These are phyloP conservation scores for Paramecium tetraurelia DNA, from an alignment of 73 alveolate genomes.

Conservation along the genomic window DNA sequence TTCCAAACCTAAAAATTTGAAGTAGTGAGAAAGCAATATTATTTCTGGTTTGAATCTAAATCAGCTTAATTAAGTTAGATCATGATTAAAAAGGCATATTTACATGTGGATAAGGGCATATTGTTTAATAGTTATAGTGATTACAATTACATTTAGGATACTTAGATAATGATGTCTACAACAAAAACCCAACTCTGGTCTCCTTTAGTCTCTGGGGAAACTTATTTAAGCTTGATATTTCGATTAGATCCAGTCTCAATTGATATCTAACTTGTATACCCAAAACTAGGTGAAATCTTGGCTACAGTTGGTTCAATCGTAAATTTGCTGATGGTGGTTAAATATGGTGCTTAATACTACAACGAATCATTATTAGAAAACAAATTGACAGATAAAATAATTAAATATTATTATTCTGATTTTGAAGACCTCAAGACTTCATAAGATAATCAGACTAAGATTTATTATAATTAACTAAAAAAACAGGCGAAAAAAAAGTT, in stretches of 20 bases:
- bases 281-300: neutral
- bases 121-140: neutral
- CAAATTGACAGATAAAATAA: neutral
- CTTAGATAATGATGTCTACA: neutral
- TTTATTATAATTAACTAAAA: neutral
- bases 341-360: neutral
- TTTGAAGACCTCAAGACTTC: neutral
- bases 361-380: neutral
- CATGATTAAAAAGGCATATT: neutral
- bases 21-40: neutral
- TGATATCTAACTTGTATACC: neutral
- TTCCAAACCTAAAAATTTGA: neutral
- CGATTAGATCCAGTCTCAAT: neutral
- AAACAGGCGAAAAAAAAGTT: neutral
- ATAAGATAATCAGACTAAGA: neutral
- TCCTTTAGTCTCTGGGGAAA: neutral
- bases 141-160: neutral
- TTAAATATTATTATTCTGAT: neutral
- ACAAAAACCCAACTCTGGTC: neutral
- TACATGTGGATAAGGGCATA: neutral
- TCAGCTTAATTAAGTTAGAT: neutral
- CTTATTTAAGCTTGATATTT: neutral
- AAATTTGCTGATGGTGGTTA: neutral
- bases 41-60: neutral
- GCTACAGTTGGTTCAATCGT: neutral